phyloP scores from a whole-genome alignment of 805 yeast species.

The Yarrowia yakushimensis region DNA sequence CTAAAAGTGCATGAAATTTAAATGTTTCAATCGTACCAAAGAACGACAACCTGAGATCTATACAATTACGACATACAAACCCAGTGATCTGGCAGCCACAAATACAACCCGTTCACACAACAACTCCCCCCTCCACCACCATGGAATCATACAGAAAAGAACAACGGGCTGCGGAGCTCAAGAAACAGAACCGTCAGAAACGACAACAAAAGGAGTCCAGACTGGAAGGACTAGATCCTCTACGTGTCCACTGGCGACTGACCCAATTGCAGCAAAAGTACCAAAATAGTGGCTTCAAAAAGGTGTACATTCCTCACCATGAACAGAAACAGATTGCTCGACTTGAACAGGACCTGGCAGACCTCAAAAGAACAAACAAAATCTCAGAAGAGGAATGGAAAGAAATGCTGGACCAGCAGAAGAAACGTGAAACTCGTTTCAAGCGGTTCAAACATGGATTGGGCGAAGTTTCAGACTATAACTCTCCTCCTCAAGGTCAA shows the following conservation, averaged over 20 bases:
- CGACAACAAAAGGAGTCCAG: neutral
- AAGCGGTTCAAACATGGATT: constrained; percentile 2
- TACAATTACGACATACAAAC: no score
- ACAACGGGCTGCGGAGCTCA: constrained; percentile 20
- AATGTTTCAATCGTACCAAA: no score
- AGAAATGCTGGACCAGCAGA: neutral
- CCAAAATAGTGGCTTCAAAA: constrained; percentile 23
- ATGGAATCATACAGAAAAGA: constrained; percentile 18
- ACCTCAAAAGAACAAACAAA: constrained; percentile 27
- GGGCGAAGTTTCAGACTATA: constrained; percentile 1
- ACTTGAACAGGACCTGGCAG: constrained; percentile 29
- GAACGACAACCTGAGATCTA: no score
- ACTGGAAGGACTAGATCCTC: constrained; percentile 9
- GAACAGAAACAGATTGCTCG: constrained; percentile 28
- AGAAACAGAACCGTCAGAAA: neutral
- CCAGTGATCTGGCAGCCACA: neutral
- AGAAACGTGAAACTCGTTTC: constrained; percentile 12
- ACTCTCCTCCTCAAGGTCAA: constrained; percentile 25
- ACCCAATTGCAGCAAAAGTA: constrained; percentile 15
- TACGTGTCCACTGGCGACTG: neutral
- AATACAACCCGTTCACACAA: no score
- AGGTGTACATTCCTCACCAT: constrained; percentile 32
- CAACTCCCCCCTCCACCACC: no score
- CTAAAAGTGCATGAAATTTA: neutral
- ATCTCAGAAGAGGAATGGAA: neutral